Evolutionary conservation across 2,329 filamentous ascomycete genomes (phyloP), one percentile per base, ranked within the genome.

Genomic region (Monilinia polystroma): DNA sequence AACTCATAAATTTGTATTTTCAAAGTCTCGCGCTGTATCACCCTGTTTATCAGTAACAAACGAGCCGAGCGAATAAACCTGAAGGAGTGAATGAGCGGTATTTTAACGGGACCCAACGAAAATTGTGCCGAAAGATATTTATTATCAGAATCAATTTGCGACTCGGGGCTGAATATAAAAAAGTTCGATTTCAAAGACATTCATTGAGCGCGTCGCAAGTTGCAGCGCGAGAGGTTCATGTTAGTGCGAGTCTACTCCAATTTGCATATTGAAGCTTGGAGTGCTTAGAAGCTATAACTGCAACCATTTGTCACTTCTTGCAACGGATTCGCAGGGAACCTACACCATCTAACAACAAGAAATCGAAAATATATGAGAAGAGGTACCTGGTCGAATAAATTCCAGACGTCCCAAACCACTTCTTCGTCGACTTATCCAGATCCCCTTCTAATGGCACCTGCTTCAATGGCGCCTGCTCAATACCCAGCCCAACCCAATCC

Each of bases 401-500:
- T 6, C 14, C 58, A 41, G 32, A 26, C n/a, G 23, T 6, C 10
- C 14, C 16, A 45, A 62, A 8, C 45, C 26, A 38, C n/a, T 23
- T 14, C 51, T 38, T 32, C 47, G 20, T 10, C 23, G 4, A 62
- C 18, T 4, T 10, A 18, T 41, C 16, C 4, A 4, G 38, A 26
- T 26, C 16, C 29, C 26, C n/a, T 41, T 51, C 14, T 43, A 51
- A 60, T 60, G 58, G 58, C 29, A 51, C 60, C 60, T 4, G 47
- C 60, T 23, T 53, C 60, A 54, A 74, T 74, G 72, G 72, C 72
- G n/a, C 71, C 71, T 16, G 69, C 67, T 20, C 52, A 62, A 29
- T 66, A 63, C 20, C 45, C 63, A 26, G 32, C 64, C 1, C 65
- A 63, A 18, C 41, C 52, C n/a, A 54, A 67, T 16, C 41, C 66